Evolutionary conservation across 768 basidiomycete species (phyloP), one percentile per base, ranked within the genome.

Genomic region (Cystobasidium tubakii): DNA sequence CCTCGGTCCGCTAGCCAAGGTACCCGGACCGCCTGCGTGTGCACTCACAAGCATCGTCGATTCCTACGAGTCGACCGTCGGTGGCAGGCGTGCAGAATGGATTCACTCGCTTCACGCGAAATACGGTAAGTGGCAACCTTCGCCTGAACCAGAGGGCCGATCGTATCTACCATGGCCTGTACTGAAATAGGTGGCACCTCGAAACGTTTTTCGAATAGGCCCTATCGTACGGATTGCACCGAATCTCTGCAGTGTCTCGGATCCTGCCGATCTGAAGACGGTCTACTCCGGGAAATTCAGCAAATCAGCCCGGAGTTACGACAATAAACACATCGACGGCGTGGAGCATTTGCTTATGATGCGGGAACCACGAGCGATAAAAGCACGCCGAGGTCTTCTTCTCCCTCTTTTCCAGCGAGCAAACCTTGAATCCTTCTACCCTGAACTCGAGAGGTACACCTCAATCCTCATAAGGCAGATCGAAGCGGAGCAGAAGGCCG

Each of bases 311-410:
- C 60, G 33, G 1, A 43, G 64, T 25, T 66, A 66, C 33, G 25
- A 25, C n/a, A 27, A 53, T 27, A 66, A 66, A 36, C 64, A 66
- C 27, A 66, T 66, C 27, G 64, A 66, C 44, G 64, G 64, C 10
- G 46, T 53, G 10, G 64, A 66, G 46, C 64, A 66, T n/a, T 54
- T 66, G 64, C 64, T 66, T n/a, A 53, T 66, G 4, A 10, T 66
- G 4, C 39, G 46, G 19, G 64, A 66, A 53, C 13, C 46, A n/a
- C 23, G 34, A 1, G 46, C 39, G 25, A 31, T 66, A 2, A 66
- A 66, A 42, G 64, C 64, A 43, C 64, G 64, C 13, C 64, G 64
- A 43, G 64, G 64, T 12, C 39, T 66, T 10, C 64, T 66, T 29
- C 39, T 66, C 2, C 64, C 64, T 2, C 39, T 66, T 7, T 66